Conservation (phyloP, 2,329 filamentous ascomycete genomes). For the Blastomyces percursus region DNA sequence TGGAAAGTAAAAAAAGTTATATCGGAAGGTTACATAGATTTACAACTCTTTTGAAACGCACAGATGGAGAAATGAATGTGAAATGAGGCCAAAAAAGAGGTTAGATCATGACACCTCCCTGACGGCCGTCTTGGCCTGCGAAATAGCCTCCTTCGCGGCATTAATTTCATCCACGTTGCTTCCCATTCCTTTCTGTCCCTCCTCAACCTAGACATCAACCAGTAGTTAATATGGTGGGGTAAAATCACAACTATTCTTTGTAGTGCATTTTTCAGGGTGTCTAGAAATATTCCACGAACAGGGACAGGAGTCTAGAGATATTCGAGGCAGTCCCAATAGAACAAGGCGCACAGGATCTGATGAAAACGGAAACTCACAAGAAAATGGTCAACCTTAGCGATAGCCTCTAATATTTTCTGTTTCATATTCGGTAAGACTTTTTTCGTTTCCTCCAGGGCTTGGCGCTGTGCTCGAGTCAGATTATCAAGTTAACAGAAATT, state of each 20-base stretch:
- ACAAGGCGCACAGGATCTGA: background rate
- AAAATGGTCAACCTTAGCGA: constrained; percentile 63
- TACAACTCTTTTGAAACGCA: background rate
- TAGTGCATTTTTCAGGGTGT: background rate
- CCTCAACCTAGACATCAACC: constrained; percentile 23
- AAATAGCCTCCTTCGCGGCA: constrained; percentile 33
- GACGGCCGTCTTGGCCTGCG: constrained; percentile 29
- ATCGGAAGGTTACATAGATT: background rate
- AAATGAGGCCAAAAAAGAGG: background rate
- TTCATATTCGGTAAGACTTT: constrained; percentile 65
- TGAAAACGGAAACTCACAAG: constrained; percentile 47
- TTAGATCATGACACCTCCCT: constrained; percentile 30
- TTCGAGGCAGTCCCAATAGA: background rate
- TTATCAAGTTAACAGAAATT: background rate
- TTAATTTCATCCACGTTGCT: constrained; percentile 33
- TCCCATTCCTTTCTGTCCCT: constrained; percentile 30
- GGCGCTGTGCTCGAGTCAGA: constrained; percentile 43
- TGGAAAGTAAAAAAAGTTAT: background rate
- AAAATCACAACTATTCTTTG: background rate
- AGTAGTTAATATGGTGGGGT: background rate
- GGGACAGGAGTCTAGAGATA: background rate
- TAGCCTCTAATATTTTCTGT: constrained; percentile 58
- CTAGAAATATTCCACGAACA: background rate
- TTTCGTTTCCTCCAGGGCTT: constrained; percentile 77
- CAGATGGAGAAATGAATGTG: background rate